Conservation (phyloP, 139 green algal species). For the Volvox reticuliferus region DNA sequence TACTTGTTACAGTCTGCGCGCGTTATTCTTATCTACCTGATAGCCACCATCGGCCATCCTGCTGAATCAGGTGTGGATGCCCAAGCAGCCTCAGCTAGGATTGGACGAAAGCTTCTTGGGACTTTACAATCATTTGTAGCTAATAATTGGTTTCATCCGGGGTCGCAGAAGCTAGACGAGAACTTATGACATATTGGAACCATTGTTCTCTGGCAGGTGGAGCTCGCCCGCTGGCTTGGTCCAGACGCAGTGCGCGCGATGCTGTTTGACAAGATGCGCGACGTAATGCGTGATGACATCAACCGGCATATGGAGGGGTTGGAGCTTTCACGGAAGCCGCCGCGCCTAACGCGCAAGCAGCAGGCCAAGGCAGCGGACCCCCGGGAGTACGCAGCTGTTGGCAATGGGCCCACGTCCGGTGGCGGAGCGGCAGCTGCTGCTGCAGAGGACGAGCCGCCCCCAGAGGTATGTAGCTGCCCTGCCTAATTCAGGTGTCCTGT, state of each 20-base stretch:
- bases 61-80: too few species aligned
- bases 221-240: constrained; percentile 88
- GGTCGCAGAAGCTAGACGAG: too few species aligned
- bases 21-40: too few species aligned
- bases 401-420: not conserved
- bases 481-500: not conserved
- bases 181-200: not conserved
- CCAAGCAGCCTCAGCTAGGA: too few species aligned
- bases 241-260: constrained; percentile 73
- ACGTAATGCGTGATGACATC: constrained; percentile 92
- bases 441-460: constrained; percentile 23
- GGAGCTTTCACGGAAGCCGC: constrained; percentile 55
- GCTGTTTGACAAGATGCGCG: constrained; percentile 91
- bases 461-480: constrained; percentile 18
- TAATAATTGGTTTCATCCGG: too few species aligned
- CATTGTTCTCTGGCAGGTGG: constrained; percentile 60
- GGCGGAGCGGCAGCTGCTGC: not conserved
- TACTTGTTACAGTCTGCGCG: too few species aligned
- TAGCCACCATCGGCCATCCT: too few species aligned
- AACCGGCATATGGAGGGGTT: constrained; percentile 52
- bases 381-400: not conserved
- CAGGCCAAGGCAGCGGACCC: constrained; percentile 54
- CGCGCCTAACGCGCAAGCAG: constrained; percentile 81
- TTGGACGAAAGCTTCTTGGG: too few species aligned
- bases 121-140: too few species aligned